Evolutionary conservation across 257 asterid species (phyloP), one percentile per base, ranked within the genome.

Genomic region (Solanum phureja): DNA sequence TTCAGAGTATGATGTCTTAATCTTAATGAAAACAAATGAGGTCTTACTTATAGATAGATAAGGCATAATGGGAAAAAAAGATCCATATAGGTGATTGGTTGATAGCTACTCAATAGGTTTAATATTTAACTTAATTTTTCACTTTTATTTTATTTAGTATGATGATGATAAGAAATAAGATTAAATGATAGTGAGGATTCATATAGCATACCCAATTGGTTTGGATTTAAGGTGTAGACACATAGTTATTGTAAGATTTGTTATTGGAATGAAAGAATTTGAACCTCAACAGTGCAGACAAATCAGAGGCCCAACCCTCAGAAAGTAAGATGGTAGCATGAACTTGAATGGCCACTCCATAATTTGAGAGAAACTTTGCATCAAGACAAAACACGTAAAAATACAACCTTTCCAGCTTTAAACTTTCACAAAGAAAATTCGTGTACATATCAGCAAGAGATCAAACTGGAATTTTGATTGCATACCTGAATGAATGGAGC

Each of bases 401-500:
- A 27, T 82, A 82, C 42, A 29, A 49, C 21, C 18, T 82, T 82
- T 31, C 86, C 42, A 82, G 69, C 40, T 18, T 82, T 18, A 8
- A 56, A 31, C 85, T 79, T 44, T 79, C 56, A 44, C 11, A 82
- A 29, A 82, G 69, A 82, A 82, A 82, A 29, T 82, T 82, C 2
- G 31, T 24, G 44, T 49, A 21, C 69, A 31, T 29, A 18, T 29
- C 42, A 82, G 69, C 86, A 49, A 82, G 29, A 46, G 69, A 29
- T 18, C 69, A 49, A 38, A 49, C 19, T 49, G 27, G 69, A 82
- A 82, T 16, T 49, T 82, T 49, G 86, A 49, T 52, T 7, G 34
- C 85, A 62, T 60, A 90, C 99, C 99, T 97, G 99, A 91, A 97
- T 92, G 91, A 97, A 97, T 35, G 99, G 99, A 87, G 99, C 99